Evolutionary conservation across 257 asterid species (phyloP).

Genomic region (Solanum chiquidenum): DNA sequence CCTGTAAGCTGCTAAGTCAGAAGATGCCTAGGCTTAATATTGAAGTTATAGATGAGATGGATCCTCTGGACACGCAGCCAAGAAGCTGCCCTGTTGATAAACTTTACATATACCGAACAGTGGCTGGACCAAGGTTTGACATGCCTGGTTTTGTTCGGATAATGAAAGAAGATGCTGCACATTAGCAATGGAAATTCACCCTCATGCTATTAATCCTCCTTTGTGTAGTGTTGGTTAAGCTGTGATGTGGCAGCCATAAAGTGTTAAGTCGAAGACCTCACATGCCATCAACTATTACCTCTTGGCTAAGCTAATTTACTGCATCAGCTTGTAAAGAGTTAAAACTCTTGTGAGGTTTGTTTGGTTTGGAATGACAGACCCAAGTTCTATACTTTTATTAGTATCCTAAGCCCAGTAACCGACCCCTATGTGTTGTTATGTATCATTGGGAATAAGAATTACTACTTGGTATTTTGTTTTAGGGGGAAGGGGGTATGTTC

Average conservation of each 20-base stretch:
- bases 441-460: background rate
- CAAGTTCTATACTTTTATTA: background rate
- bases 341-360: background rate
- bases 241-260: background rate
- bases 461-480: background rate
- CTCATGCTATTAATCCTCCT: background rate
- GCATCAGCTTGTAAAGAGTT: background rate
- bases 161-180: conserved; percentile 1
- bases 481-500: background rate
- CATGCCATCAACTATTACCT: no score
- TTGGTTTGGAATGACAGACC: background rate
- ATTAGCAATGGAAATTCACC: background rate
- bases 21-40: conserved; percentile 20
- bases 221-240: background rate
- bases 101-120: conserved; percentile 29
- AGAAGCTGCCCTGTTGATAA: conserved; percentile 23
- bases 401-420: background rate
- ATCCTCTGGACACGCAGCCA: background rate
- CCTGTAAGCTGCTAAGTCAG: conserved; percentile 11
- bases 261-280: background rate
- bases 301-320: background rate
- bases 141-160: conserved; percentile 24
- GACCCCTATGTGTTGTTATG: background rate
- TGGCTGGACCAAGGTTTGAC: conserved; percentile 32
- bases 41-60: conserved; percentile 17